Base-by-base conservation (phyloP, 306 rosid species). In the Trichosanthes truncata region DNA sequence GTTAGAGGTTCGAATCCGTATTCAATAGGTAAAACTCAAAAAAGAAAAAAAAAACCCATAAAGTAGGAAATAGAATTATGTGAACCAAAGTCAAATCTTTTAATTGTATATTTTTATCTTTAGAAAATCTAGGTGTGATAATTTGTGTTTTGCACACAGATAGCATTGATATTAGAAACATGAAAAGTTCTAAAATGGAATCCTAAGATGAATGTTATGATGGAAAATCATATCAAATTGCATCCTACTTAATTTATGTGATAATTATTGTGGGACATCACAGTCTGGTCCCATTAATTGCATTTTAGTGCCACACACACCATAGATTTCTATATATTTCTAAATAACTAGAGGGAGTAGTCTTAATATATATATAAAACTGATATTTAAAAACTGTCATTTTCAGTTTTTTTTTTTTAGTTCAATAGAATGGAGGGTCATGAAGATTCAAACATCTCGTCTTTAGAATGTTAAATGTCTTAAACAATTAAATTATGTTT, bases 121-220 rank as follows among this genome's bases (percentile, higher is more conserved):
- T 12, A 43, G 76, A 4, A 12, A 23, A 43, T 71, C 4, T 53
- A 23, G 53, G 76, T 21, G 53, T 41, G 53, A 41, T 69, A 21
- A 69, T 69, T 68, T 68, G 35, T 61, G 67, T 41, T 69, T 43
- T 71, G 21, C 23, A 2, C 2, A 71, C 13, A 15, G 36, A 45
- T 23, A 11, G n/a, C 76, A 40, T 69, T 69, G n/a, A 43, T 69
- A 69, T 45, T 26, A 46, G 77, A 23, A 46, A 72, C 59, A 72
- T 48, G 18, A 72, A 72, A 73, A 73, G 60, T 17, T 48, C 15
- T 14, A 26, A 73, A 46, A 48, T 26, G 78, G 78, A 73, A 73
- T 73, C 78, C 78, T 45, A 73, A 73, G 78, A 46, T 43, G 33
- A 69, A 69, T 43, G 76, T 23, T 69, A 69, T 69, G 78, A 73